Conservation (phyloP, 441 rosid species). For the Erodium moschatum region DNA sequence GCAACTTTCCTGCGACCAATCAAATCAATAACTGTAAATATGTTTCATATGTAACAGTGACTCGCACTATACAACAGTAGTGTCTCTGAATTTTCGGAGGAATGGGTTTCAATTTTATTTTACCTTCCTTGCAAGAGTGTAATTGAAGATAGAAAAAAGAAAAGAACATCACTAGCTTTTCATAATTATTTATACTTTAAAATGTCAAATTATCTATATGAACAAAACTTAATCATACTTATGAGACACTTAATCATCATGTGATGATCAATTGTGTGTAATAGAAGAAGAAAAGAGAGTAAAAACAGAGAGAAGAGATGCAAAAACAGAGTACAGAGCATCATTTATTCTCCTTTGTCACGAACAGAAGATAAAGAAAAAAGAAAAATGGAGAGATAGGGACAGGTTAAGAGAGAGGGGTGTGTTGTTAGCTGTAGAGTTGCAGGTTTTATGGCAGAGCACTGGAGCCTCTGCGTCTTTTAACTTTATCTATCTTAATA, state of each 20-base stretch:
- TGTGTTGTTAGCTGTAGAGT: slow-evolving; percentile 15
- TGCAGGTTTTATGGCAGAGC: slow-evolving; percentile 43
- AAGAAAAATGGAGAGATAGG: slow-evolving; percentile 16
- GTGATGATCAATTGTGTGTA: neutral
- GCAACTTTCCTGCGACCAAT: neutral
- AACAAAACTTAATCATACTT: too few species aligned
- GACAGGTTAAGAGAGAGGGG: slow-evolving; percentile 18
- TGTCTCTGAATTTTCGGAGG: neutral
- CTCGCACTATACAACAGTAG: neutral
- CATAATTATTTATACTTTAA: too few species aligned
- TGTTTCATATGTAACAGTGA: neutral
- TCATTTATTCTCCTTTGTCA: neutral
- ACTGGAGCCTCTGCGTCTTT: slow-evolving; percentile 28
- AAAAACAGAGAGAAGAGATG: neutral
- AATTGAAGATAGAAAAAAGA: too few species aligned
- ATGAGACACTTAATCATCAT: too few species aligned
- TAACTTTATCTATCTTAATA: slow-evolving; percentile 47
- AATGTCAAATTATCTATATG: too few species aligned
- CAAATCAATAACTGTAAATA: neutral
- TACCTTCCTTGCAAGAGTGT: too few species aligned
- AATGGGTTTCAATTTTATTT: too few species aligned
- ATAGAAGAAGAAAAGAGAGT: too few species aligned
- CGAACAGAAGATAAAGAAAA: neutral
- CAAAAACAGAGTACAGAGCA: neutral
- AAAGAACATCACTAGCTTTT: too few species aligned